A percentile compares a stretch with the other conserved stretches of the same genome.
Conservation (phyloP, 129 eudicot genomes). For the Apium graveolens region DNA sequence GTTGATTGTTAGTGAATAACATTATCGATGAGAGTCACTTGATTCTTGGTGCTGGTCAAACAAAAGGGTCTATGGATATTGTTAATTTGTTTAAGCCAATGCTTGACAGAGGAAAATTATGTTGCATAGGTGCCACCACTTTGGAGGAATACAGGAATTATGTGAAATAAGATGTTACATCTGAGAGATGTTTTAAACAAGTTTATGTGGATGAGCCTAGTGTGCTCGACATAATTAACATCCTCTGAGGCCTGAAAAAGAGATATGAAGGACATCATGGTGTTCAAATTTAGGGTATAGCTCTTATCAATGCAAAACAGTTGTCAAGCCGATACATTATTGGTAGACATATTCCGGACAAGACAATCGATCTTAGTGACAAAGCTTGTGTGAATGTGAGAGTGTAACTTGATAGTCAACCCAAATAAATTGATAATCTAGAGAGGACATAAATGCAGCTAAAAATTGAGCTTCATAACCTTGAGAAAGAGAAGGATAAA, state of each 20-base stretch:
- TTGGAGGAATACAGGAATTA: constrained; percentile 84
- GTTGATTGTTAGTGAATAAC: too few species aligned
- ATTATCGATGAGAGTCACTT: too few species aligned
- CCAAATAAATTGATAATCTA: constrained; percentile 61
- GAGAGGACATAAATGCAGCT: constrained; percentile 84
- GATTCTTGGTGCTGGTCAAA: too few species aligned
- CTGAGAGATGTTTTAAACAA: constrained; percentile 91
- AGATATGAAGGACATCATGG: constrained; percentile 91
- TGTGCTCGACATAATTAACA: constrained; percentile 61
- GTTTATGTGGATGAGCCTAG: constrained; percentile 94
- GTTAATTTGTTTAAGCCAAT: too few species aligned
- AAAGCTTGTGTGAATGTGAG: constrained; percentile 93
- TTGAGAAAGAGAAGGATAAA: constrained; percentile 92
- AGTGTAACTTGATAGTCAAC: constrained; percentile 91
- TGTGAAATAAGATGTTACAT: constrained; percentile 86
- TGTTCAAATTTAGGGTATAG: constrained; percentile 80
- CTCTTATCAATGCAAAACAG: constrained; percentile 77
- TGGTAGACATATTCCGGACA: too few species aligned
- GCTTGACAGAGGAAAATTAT: too few species aligned
- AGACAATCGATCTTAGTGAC: constrained; percentile 88
- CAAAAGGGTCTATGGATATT: too few species aligned
- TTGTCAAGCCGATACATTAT: constrained; percentile 68
- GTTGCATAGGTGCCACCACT: too few species aligned
- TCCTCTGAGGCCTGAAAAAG: constrained; percentile 81
- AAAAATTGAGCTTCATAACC: constrained; percentile 91